These are phyloP conservation scores for Calonectria montana DNA, from an alignment of 2,329 filamentous ascomycete species.

Conservation along the genomic window DNA sequence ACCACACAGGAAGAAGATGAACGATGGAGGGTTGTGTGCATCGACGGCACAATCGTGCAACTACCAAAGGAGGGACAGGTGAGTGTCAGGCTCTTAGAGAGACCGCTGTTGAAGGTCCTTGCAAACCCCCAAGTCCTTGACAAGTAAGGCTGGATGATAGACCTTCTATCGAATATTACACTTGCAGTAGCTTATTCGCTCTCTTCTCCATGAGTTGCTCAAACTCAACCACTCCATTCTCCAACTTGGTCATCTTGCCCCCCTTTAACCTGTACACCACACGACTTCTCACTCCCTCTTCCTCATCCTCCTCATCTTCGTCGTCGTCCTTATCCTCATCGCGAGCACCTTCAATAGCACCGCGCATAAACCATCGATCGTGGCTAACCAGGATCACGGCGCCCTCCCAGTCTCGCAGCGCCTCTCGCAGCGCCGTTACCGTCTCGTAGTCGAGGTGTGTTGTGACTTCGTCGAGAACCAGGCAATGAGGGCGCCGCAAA, in stretches of 20 bases:
- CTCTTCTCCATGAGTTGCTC: conserved; percentile 71
- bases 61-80: conserved; percentile 79
- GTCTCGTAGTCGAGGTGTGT: conserved; percentile 89
- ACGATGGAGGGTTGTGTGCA: conserved; percentile 85
- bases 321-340: conserved; percentile 54
- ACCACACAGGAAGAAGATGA: conserved; percentile 74
- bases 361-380: conserved; percentile 83
- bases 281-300: conserved; percentile 59
- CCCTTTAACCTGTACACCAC: conserved; percentile 70
- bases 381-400: conserved; percentile 83
- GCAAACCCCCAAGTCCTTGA: conserved; percentile 48
- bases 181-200: conserved; percentile 57
- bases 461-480: conserved; percentile 84
- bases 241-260: conserved; percentile 66
- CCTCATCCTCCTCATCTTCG: conserved; percentile 52
- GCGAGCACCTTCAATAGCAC: conserved; percentile 64
- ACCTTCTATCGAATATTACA: conserved; percentile 5
- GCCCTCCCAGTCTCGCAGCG: conserved; percentile 76
- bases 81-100: conserved; percentile 65
- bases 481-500: conserved; percentile 75
- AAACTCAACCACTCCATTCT: conserved; percentile 73
- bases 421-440: conserved; percentile 76
- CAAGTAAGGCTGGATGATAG: background rate
- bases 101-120: conserved; percentile 57
- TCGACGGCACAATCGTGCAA: conserved; percentile 90